Base-by-base conservation (phyloP, 2,329 filamentous ascomycete species). In the Golovinomyces cichoracearum region DNA sequence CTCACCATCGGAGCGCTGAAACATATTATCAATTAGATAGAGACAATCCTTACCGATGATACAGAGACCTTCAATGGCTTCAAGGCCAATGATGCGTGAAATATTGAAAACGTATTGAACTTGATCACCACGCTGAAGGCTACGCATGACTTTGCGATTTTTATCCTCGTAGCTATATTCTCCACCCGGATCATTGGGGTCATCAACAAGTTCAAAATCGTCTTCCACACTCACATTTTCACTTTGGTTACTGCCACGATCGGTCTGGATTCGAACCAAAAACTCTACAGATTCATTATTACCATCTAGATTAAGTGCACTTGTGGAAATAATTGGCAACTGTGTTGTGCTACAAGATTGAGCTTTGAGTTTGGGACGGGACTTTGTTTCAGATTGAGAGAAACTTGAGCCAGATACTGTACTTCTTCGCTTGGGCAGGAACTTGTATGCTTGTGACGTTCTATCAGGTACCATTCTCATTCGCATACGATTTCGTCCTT, bases 91-190 rank as follows among this genome's bases (percentile, higher is more conserved):
- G 49, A 98, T 88, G 10, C 90, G 79, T 15, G 90, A 95, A 46
- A 95, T 79, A 57, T 98, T 98, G 68, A 84, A 93, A 1, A 94
- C 84, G 50, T 83, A 81, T 61, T 94, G 83, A 1, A 98, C 88
- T 49, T 86, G 75, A 57, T 98, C 90, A 4, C 86, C 85, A 12
- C 81, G 80, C 56, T 93, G 80, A 10, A 98, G 69, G 53, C 84
- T 88, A 47, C 90, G 75, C 84, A 95, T 92, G 41, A 98, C 88
- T 63, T 94, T 94, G 41, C 92, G 75, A 58, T 98, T 95, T 66
- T 94, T 95, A 63, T 98, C 92, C 63, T 98, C 92, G 53, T 92
- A 92, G 1, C 78, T 79, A 55, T 80, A 76, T 13, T 77, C 74
- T 42, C 90, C 84, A 23, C 83, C 74, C n/a, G 37, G 80, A 76